Evolutionary conservation across 371 early-diverging fungal genomes (phyloP), one percentile per base, ranked within the genome.

Genomic region (Globomyces sp.): DNA sequence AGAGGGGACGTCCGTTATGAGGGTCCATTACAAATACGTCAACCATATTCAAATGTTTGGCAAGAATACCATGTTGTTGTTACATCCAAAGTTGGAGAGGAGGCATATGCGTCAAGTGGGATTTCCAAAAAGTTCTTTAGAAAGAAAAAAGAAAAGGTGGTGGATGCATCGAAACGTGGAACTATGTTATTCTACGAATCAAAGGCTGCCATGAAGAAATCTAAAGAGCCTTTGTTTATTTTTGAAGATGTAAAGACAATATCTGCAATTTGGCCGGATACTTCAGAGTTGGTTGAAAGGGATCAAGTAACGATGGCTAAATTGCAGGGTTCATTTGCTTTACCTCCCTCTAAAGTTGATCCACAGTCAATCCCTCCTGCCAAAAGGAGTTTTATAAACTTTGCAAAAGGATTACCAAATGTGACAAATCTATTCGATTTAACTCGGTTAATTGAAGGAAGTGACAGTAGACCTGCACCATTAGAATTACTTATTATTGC

Each of bases 31-130:
- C 64, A 66, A 39, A 70, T 70, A n/a, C 61, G 71, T 11, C 51
- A 58, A 9, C 66, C 73, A 8, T 80, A 80, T 58, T 61, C 59
- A 1, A 62, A 43, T 0, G 55, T 53, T 9, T 80, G 77, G 75
- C 57, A 58, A 50, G 39, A 69, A 11, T 69, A 71, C 45, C 69
- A 71, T 55, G 73, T 70, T 4, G 77, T 79, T 1, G 69, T 75
- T 42, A 73, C 63, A 50, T 59, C 68, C 9, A 46, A 62, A 55
- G 39, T 44, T 41, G 47, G 43, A 13, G n/a, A 67, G 36, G 66
- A 67, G 43, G 60, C 63, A 13, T 60, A 60, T 13, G 42, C 44
- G 37, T 48, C 65, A 1, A 47, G 44, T 24, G 11, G 42, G 2
- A 37, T 34, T 5, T 48, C 52, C 11, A 63, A 64, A 46, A 36